Base-by-base conservation (phyloP, 140 eudicot species). In the Ambrosia hybrid region DNA sequence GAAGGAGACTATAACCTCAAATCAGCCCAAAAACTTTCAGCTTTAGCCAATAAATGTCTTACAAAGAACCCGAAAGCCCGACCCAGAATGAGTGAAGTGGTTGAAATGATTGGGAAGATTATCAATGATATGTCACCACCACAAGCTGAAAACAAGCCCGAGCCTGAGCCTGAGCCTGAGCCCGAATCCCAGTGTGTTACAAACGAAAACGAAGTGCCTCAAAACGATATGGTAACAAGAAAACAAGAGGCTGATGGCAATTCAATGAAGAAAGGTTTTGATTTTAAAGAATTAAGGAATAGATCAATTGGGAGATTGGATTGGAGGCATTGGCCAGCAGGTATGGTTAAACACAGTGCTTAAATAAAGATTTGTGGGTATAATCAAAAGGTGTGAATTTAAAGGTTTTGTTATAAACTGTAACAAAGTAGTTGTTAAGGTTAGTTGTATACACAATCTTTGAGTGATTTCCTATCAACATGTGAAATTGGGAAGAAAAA, bases 1-100 rank as follows among this genome's bases (percentile, higher is more conserved):
- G 89, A 85, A 62, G 96, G 88, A 16, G 81, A 89, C 34, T 67
- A 76, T 76, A 74, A 83, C 79, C 78, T 83, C 21, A 89, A 87
- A 65, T 89, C 98, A 33, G 96, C 96, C 36, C 87, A 78, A 53
- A 89, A 76, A 61, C 90, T 92, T 2, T 85, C 96, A 41, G 74
- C 83, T 9, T 66, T 89, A 60, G 98, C 98, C 66, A 87, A 85
- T 77, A 89, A 83, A 73, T 92, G 98, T 51, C 84, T 92, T 34
- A 82, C 75, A 61, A 89, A 87, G 65, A 88, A 86, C 16, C 90
- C 96, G 12, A 86, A 81, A 75, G 70, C 83, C 26, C 85, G 96
- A 16, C 98, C 98, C 43, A 92, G 79, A 71, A 92, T 92, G 98
- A 92, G 98, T 21, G 92, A 86, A 64, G 92, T 92, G 2, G 86